Evolutionary conservation across 768 basidiomycete species (phyloP), one percentile per base, ranked within the genome.

Genomic region (Chlorophyllum brunneum): DNA sequence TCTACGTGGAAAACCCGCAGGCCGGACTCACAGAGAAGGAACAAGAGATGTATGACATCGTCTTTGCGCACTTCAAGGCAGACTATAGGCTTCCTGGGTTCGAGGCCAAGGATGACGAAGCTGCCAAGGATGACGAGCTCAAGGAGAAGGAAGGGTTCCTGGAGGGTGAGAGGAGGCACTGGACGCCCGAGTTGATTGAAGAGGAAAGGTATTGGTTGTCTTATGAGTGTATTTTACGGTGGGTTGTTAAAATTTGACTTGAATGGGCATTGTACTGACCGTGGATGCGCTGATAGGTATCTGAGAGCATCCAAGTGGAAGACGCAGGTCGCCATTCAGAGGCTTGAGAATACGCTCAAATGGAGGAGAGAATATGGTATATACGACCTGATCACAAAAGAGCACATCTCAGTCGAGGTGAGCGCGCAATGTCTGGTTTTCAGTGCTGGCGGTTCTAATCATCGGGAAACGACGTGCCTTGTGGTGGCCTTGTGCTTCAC

Each of bases 191-290:
- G 53, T 69, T 91, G 45, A 71, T 55, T 39, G 87, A 88, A 27
- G 76, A 71, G 29, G 91, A 92, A 63, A 81, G 80, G 66, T 88
- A 88, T 64, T 92, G 88, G 88, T 70, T 92, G 67, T 85, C 86
- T 2, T 76, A 78, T 60, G 90, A 92, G 57, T 89, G 87, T 65
- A 65, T 92, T 34, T 71, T 87, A 37, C 75, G 90, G 76, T 85
- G 55, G 27, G 68, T 26, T 33, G 39, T 41, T 39, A 20, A n/a
- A 22, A 7, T 41, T 41, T 2, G 2, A 41, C 16, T 15, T n/a
- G n/a, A 13, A n/a, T 5, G 8, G 2, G 16, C 7, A 1, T 16
- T 15, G 27, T n/a, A 23, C 26, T 31, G 29, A 49, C 23, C 29
- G 24, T 40, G 27, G 20, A 15, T 29, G 48, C 6, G 22, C 13